Conservation (phyloP, 176 grass and related monocot genomes). For the Triticum turgidum region DNA sequence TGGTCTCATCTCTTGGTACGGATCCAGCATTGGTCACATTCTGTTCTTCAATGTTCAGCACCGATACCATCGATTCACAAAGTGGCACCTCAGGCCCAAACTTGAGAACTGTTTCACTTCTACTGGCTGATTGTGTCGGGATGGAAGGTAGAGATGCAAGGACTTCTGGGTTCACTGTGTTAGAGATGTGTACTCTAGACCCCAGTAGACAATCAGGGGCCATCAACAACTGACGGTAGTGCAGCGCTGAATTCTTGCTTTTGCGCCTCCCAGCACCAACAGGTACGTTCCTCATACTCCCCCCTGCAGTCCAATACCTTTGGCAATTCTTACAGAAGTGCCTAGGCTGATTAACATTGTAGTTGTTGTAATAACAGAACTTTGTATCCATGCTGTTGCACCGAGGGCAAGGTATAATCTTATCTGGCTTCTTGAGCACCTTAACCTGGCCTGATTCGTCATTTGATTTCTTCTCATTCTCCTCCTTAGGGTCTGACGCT, state of each 20-base stretch:
- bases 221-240: slow-evolving; percentile 60
- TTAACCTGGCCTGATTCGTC: slow-evolving; percentile 58
- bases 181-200: slow-evolving; percentile 43
- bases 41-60: slow-evolving; percentile 72
- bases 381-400: slow-evolving; percentile 93
- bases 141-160: slow-evolving; percentile 39
- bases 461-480: slow-evolving; percentile 41
- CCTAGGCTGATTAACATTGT: slow-evolving; percentile 78
- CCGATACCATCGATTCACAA: slow-evolving; percentile 82
- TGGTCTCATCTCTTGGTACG: slow-evolving; percentile 29
- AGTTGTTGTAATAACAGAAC: slow-evolving; percentile 93
- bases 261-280: slow-evolving; percentile 82
- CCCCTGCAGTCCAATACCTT: slow-evolving; percentile 84
- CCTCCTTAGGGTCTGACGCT: slow-evolving; percentile 38
- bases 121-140: slow-evolving; percentile 17
- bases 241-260: slow-evolving; percentile 59
- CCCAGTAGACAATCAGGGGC: slow-evolving; percentile 52
- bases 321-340: slow-evolving; percentile 94
- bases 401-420: slow-evolving; percentile 73
- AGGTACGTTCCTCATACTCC: slow-evolving; percentile 84
- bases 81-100: slow-evolving; percentile 79
- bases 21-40: slow-evolving; percentile 28
- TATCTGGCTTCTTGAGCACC: slow-evolving; percentile 81
- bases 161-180: slow-evolving; percentile 40
- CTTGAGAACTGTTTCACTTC: slow-evolving; percentile 63